Base-by-base conservation (phyloP, 1,284 basidiomycete species). In the Apiotrichum veenhuisii region DNA sequence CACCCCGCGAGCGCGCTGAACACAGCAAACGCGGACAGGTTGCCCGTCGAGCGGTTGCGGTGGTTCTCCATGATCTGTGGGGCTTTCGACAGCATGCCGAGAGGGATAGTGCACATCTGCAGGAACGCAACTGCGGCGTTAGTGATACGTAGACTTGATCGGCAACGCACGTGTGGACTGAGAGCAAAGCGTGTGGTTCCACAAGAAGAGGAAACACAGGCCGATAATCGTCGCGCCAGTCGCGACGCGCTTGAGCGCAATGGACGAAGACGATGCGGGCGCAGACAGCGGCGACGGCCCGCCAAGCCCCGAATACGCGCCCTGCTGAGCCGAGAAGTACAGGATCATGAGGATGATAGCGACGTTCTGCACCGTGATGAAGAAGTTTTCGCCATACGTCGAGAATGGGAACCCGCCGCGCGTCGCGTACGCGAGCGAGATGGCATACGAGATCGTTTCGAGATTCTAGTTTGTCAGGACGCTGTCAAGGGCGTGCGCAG, bases 361-460 rank as follows among this genome's bases (percentile, higher is more conserved):
- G 63, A 86, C 80, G 77, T 93, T 92, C 74, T 93, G 90, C 45
- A 90, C 68, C 25, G 88, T 86, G 53, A 95, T 82, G 82, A 93
- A 93, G 60, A 90, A 74, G 79, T 92, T 94, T 75, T 95, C 91
- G 69, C 94, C 94, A 64, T 96, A 98, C 1, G 94, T 96, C 37
- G 89, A 91, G 80, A 96, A 94, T 0, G 94, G 91, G 73, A 94
- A 93, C 23, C 80, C 75, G 70, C 88, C 87, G 40, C 91, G 82
- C 61, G 85, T 85, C 4, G 91, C 87, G 77, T 97, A 98, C n/a
- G 84, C 83, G 40, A 91, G 82, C 0, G 85, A 90, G 70, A 96
- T 91, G 40, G 87, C 87, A 69, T 94, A 95, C 0, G 89, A 83
- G 18, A 89, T 78, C 0, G 91, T 93, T 71, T 95, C 92, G 23